Base-by-base conservation (phyloP, 192 early-diverging fungal species). In the Umbelopsis ramanniana region DNA sequence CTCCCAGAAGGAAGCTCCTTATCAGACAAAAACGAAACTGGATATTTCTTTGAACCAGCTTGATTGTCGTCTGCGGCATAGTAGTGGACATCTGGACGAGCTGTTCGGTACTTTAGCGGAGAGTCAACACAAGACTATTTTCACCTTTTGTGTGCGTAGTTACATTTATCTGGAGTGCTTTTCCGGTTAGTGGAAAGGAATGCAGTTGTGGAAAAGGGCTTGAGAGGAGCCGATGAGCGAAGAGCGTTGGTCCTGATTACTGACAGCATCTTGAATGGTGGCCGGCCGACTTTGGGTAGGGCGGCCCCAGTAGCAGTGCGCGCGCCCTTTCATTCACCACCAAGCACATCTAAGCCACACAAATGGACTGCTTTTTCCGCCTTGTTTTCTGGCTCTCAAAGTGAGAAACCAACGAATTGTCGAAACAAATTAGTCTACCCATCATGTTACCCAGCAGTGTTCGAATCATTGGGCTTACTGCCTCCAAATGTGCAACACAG, bases 41-140 rank as follows among this genome's bases (percentile, higher is more conserved):
- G 63, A 21, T 73, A 73, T 52, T 67, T 73, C 48, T 67, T 73
- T 35, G 43, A 67, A 35, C 33, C 57, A 14, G 29, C 14, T 29
- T 50, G 48, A 17, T 38, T 63, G 26, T 63, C 33, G 26, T 63
- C 57, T 37, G 57, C 57, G 11, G 57, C 4, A 37, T 63, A 37
- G 15, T 63, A 37, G 57, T 63, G 33, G 26, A 63, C 33, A 63
- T 63, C 57, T 63, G 57, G 29, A 63, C 29, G 57, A 15, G 57
- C 57, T 63, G 26, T 63, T 63, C 57, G 40, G 11, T 63, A 37
- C 57, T 63, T 63, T 63, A 63, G 57, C 33, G 57, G 57, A 63
- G 57, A 63, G 26, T 63, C 57, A 63, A 63, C 57, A 63, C 57
- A 63, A 8, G 19, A 14, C 17, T 29, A 35, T 17, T 22, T 63